phyloP scores from a whole-genome alignment of 352 stramenopile species.

The Pythium sp. region DNA sequence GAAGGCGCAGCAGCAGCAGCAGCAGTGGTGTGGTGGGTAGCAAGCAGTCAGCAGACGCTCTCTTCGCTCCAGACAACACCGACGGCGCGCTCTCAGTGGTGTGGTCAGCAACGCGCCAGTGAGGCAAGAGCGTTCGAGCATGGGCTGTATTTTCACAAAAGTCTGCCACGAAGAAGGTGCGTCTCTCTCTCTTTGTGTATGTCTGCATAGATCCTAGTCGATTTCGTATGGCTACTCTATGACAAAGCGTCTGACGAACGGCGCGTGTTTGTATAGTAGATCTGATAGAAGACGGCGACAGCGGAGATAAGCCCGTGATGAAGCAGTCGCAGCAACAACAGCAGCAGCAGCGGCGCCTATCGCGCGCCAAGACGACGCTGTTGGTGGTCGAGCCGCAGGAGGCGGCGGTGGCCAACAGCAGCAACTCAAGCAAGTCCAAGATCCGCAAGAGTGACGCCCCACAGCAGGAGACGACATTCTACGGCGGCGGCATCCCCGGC shows the following conservation, averaged over 20 bases:
- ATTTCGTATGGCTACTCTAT: not conserved
- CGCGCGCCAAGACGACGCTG: slow-evolving; percentile 39
- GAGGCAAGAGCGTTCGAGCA: slow-evolving; percentile 6
- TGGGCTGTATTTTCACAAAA: slow-evolving; percentile 24
- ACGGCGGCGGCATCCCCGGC: slow-evolving; percentile 68
- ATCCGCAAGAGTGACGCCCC: slow-evolving; percentile 11
- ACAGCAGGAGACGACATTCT: slow-evolving; percentile 26
- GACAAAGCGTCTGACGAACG: not conserved
- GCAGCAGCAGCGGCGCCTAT: slow-evolving; percentile 24
- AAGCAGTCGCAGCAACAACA: not conserved
- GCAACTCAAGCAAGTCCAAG: slow-evolving; percentile 9
- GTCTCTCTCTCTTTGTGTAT: not conserved
- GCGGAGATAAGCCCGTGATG: slow-evolving; percentile 13
- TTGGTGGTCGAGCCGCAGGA: slow-evolving; percentile 24
- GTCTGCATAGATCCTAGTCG: not conserved
- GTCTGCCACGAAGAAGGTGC: slow-evolving; percentile 19
- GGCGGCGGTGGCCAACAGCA: slow-evolving; percentile 10
- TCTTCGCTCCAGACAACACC: not conserved
- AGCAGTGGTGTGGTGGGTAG: not conserved
- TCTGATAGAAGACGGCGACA: slow-evolving; percentile 14
- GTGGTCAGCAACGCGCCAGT: not conserved
- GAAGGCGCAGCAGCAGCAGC: not conserved
- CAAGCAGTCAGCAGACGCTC: not conserved
- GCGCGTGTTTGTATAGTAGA: not conserved
- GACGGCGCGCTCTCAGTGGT: not conserved